Base-by-base conservation (phyloP, 176 grass and related monocot species). In the Phoenix dactylifera region DNA sequence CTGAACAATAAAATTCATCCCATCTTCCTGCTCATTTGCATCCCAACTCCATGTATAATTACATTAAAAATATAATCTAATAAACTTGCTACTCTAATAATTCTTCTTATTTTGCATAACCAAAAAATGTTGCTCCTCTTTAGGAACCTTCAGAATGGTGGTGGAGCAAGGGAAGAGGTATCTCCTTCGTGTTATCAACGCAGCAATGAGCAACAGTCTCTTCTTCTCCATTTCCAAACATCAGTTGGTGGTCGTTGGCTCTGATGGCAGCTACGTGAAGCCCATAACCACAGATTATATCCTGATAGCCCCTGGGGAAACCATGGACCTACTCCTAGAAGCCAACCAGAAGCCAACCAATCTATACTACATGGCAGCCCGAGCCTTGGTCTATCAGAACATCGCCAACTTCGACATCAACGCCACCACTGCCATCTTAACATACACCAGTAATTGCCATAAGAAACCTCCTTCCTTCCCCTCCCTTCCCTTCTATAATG, bases 391-490 rank as follows among this genome's bases (percentile, higher is more conserved):
- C 25, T 62, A 67, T 44, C 55, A 52, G 4, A 39, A 22, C 4
- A 18, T 22, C 6, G 6, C 15, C 10, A 18, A 18, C 28, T 29
- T 63, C 4, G 7, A 62, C 5, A 15, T 30, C 0, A 16, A 0
- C 4, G 56, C 54, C 51, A 74, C 82, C 25, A 66, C 68, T 1
- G 77, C 70, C 5, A 62, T 85, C 15, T 59, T 70, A 28, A 28
- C 26, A 3, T 28, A 28, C 26, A 28, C 1, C 51, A 81, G 5
- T 73, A 73, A 49, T 59, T 22, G 32, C 52, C 69, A 7, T 50
- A 49, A 16, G 4, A 18, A 6, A 24, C 15, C 35, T 5, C 12
- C 14, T 0, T 1, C n/a, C 50, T 48, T 53, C 66, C 49, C 70
- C 69, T 16, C 20, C 70, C 78, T 57, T 7, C 63, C 63, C 15